A percentile compares a stretch with the other conserved stretches of the same genome.
These are phyloP conservation scores for Evernia prunastri DNA, from an alignment of 495 filamentous ascomycete species.

Conservation along the genomic window DNA sequence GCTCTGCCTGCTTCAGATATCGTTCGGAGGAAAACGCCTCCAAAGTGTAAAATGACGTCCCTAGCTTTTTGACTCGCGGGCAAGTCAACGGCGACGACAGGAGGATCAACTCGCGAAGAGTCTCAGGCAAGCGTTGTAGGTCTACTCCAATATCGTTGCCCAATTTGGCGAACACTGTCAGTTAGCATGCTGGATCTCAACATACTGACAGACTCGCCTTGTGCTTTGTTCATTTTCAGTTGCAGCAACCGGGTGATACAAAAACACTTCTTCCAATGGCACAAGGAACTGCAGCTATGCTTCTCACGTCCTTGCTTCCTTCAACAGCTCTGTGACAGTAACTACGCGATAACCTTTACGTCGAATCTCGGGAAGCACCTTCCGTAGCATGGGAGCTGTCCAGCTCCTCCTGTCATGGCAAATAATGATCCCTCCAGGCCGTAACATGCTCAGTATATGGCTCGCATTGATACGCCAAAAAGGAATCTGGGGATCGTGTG, in stretches of 20 bases:
- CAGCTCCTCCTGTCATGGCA: conserved; percentile 76
- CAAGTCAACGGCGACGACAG: neutral
- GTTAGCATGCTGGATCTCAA: neutral
- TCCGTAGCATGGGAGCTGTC: conserved; percentile 68
- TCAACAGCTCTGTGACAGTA: conserved; percentile 59
- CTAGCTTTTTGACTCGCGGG: neutral
- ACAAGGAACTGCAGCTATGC: neutral
- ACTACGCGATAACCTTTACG: conserved; percentile 61
- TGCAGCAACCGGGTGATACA: neutral
- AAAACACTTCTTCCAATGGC: neutral
- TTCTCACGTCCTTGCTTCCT: conserved; percentile 21
- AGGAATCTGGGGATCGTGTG: conserved; percentile 74
- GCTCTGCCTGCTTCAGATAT: neutral
- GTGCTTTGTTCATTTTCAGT: neutral
- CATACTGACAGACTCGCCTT: neutral
- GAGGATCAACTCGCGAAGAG: neutral
- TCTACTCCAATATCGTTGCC: neutral
- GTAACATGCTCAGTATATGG: conserved; percentile 72
- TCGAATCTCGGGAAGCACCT: conserved; percentile 62
- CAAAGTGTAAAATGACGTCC: neutral
- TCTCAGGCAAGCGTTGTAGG: neutral
- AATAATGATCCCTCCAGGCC: conserved; percentile 69
- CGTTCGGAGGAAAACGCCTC: neutral
- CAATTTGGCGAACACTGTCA: neutral
- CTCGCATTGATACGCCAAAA: conserved; percentile 63